A percentile compares a stretch with the other conserved stretches of the same genome.
Evolutionary conservation across 1,284 basidiomycete species (phyloP).

Genomic region (Ustilago trichophora): DNA sequence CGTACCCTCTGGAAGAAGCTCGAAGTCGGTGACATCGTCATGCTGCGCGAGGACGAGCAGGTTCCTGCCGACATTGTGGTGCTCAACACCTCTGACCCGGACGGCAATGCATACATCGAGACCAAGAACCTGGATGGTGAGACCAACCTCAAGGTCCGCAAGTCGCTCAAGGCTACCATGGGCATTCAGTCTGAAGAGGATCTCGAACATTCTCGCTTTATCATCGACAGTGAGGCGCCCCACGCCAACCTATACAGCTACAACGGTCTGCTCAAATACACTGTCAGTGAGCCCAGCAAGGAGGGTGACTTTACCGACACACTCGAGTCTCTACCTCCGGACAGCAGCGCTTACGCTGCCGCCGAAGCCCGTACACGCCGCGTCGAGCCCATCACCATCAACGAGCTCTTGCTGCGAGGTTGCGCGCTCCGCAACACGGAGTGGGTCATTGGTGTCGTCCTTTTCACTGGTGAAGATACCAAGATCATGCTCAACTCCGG

Average conservation of each 20-base stretch:
- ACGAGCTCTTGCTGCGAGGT: conserved; percentile 90
- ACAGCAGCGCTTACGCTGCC: conserved; percentile 50
- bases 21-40: conserved; percentile 93
- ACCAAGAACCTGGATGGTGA: conserved; percentile 95
- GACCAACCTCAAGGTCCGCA: conserved; percentile 91
- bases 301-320: conserved; percentile 33
- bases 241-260: conserved; percentile 92
- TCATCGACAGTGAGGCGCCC: conserved; percentile 90
- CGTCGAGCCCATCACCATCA: conserved; percentile 76
- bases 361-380: conserved; percentile 61
- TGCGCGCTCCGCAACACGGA: conserved; percentile 88
- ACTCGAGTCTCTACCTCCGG: conserved; percentile 27
- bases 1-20: conserved; percentile 98
- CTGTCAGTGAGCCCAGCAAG: conserved; percentile 47
- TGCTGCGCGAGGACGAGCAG: conserved; percentile 91
- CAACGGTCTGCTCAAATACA: conserved; percentile 83
- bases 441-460: conserved; percentile 93
- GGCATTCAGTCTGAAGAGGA: conserved; percentile 87
- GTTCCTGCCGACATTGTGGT: conserved; percentile 94
- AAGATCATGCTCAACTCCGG: conserved; percentile 99
- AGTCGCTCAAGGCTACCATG: conserved; percentile 79
- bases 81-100: conserved; percentile 73
- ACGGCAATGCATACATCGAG: conserved; percentile 68
- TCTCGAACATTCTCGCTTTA: conserved; percentile 83
- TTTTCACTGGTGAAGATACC: conserved; percentile 92